These are phyloP conservation scores for Davidsoniella neocaledoniae DNA, from an alignment of 2,329 filamentous ascomycete genomes.

Conservation along the genomic window DNA sequence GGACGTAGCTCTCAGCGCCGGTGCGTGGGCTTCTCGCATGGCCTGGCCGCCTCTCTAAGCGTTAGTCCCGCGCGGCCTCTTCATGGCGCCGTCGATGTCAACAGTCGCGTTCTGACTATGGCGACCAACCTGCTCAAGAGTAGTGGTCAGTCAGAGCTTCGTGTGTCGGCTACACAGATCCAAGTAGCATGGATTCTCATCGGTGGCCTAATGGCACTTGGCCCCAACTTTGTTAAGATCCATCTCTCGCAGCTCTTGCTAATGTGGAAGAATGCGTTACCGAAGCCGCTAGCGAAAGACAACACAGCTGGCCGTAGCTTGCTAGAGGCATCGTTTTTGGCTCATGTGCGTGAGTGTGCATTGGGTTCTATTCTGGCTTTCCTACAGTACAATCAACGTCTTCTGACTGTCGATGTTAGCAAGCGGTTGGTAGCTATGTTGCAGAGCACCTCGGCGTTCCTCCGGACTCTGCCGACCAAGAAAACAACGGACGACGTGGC, in stretches of 20 bases:
- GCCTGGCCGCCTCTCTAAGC: conserved; percentile 76
- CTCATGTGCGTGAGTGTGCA: conserved; percentile 88
- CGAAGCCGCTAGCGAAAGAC: conserved; percentile 85
- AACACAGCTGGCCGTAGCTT: conserved; percentile 70
- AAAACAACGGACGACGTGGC: conserved; percentile 76
- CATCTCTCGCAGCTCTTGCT: conserved; percentile 86
- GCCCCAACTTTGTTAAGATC: conserved; percentile 97
- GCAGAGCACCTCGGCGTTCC: conserved; percentile 79
- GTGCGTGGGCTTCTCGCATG: conserved; percentile 83
- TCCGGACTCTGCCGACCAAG: conserved; percentile 68
- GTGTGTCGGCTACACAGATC: conserved; percentile 83
- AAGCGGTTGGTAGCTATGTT: conserved; percentile 87
- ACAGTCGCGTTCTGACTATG: conserved; percentile 78
- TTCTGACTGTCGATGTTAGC: conserved; percentile 85
- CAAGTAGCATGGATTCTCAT: conserved; percentile 97
- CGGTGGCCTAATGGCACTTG: conserved; percentile 87
- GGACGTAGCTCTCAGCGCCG: conserved; percentile 63
- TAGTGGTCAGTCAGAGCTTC: conserved; percentile 76
- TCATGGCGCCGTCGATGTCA: conserved; percentile 90
- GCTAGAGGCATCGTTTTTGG: conserved; percentile 79
- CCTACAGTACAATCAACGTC: conserved; percentile 77
- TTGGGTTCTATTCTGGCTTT: conserved; percentile 84
- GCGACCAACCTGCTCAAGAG: conserved; percentile 85
- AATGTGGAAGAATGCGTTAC: conserved; percentile 92
- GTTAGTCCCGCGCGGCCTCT: conserved; percentile 76